Base-by-base conservation (phyloP, 345 rosid species). In the Aurinia saxatilis region DNA sequence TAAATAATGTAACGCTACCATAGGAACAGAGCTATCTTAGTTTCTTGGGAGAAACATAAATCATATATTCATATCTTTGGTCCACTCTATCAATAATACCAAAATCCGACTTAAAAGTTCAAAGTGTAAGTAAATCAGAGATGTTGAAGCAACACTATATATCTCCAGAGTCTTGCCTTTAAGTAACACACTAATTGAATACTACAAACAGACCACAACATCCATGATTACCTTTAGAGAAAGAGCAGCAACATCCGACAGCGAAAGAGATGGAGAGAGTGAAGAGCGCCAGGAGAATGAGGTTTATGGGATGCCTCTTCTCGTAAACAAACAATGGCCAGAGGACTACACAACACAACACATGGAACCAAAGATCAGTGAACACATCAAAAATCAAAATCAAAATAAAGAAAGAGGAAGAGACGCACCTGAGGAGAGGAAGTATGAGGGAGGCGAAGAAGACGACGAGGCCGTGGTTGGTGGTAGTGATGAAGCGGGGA, bases 271-370 rank as follows among this genome's bases (percentile, higher is more conserved):
- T 51, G 8, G 72, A 5, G 44, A 79, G 23, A 2, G 96, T 85
- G 68, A 83, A 88, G 64, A 83, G 54, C 13, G 62, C 52, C 0
- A 88, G 75, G 13, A 88, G 57, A 8, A 85, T 13, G 42, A 75
- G 79, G 55, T 88, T 85, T 21, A 77, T 54, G 0, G 90, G 93
- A 66, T 85, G 90, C 44, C 38, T 72, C 74, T 80, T 77, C 48
- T 74, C 76, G 39, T 57, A 83, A 18, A 27, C 65, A 37, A 60
- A 54, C 60, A 88, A 14, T 13, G 85, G 86, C 57, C 76, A 74
- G 39, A 88, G 0, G 27, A 72, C 95, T 87, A 69, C 79, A 71
- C 30, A 51, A 35, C 27, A 35, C 27, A 39, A 23, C 41, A 56
- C 41, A 66, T 45, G 12, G 36, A 17, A 16, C 0, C 19, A 58